These are phyloP conservation scores for Aspergillus chevalieri DNA, from an alignment of 2,329 filamentous ascomycete species.

Conservation along the genomic window DNA sequence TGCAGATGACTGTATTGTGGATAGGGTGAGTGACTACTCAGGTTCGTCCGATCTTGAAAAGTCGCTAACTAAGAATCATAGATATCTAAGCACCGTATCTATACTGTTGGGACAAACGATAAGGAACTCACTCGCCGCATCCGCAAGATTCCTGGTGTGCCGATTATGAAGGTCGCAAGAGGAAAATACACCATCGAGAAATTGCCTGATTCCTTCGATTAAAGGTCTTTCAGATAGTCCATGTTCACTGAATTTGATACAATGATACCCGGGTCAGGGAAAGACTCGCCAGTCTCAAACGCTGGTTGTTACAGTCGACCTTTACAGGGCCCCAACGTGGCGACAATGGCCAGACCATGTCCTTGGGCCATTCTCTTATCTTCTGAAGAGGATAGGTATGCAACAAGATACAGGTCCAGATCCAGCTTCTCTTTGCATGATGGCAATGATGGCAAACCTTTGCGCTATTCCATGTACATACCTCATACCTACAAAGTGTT, in stretches of 20 bases:
- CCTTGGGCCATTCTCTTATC: not conserved
- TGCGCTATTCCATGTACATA: too few relatives aligned
- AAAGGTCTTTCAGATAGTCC: not conserved
- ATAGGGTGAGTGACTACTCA: constrained; percentile 46
- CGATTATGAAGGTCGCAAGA: constrained; percentile 69
- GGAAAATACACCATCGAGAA: constrained; percentile 95
- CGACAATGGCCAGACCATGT: not conserved
- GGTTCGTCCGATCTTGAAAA: too few relatives aligned
- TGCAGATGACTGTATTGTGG: constrained; percentile 79
- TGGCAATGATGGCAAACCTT: too few relatives aligned
- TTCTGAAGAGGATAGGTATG: not conserved
- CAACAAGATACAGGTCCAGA: too few relatives aligned
- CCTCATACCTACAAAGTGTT: too few relatives aligned
- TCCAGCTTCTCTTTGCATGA: too few relatives aligned
- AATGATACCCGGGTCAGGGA: not conserved
- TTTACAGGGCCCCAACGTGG: not conserved
- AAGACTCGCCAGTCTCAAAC: not conserved
- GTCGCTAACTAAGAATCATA: not conserved
- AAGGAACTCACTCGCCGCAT: constrained; percentile 75
- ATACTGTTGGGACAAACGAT: constrained; percentile 66
- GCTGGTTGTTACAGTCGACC: not conserved
- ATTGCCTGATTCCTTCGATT: constrained; percentile 72
- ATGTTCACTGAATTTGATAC: not conserved
- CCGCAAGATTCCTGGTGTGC: constrained; percentile 69
- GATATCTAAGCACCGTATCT: constrained; percentile 63